Evolutionary conservation across 805 yeast species (phyloP).

Genomic region (Nakazawaea wickerhamii): DNA sequence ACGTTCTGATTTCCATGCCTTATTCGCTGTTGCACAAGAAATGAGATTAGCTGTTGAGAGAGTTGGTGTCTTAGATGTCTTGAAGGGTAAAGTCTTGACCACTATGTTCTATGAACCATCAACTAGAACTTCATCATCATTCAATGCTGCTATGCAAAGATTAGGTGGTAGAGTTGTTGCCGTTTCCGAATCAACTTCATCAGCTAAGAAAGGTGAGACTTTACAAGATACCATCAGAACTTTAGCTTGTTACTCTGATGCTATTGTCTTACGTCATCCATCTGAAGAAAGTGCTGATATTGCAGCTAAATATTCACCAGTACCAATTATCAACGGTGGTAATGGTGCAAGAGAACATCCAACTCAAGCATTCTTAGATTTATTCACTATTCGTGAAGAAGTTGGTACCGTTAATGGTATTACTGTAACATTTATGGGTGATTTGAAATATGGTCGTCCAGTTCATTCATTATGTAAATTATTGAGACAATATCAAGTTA

Average conservation of each 20-base stretch:
- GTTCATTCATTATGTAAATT: constrained; percentile 93
- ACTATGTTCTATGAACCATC: constrained; percentile 98
- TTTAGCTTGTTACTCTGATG: constrained; percentile 93
- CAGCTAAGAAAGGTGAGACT: constrained; percentile 97
- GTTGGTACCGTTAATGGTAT: constrained; percentile 97
- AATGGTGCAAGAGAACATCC: constrained; percentile 98
- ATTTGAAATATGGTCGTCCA: constrained; percentile 95
- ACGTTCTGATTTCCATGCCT: constrained; percentile 84
- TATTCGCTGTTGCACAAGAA: constrained; percentile 97
- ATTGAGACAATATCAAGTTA: constrained; percentile 87
- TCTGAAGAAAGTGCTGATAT: constrained; percentile 84
- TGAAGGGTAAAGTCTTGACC: constrained; percentile 86
- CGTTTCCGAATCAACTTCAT: constrained; percentile 79
- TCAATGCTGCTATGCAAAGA: constrained; percentile 99
- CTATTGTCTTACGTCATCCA: constrained; percentile 96
- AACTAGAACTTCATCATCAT: constrained; percentile 93
- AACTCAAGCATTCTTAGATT: constrained; percentile 94
- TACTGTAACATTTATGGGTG: constrained; percentile 98
- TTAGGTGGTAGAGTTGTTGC: constrained; percentile 96
- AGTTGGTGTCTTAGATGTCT: constrained; percentile 86
- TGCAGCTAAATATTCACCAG: constrained; percentile 95
- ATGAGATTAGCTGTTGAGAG: constrained; percentile 96
- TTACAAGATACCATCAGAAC: constrained; percentile 95
- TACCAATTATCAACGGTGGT: constrained; percentile 97
- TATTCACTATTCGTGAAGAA: constrained; percentile 98